Conservation (phyloP, 73 alveolate species). For the Breviolum minutum region DNA sequence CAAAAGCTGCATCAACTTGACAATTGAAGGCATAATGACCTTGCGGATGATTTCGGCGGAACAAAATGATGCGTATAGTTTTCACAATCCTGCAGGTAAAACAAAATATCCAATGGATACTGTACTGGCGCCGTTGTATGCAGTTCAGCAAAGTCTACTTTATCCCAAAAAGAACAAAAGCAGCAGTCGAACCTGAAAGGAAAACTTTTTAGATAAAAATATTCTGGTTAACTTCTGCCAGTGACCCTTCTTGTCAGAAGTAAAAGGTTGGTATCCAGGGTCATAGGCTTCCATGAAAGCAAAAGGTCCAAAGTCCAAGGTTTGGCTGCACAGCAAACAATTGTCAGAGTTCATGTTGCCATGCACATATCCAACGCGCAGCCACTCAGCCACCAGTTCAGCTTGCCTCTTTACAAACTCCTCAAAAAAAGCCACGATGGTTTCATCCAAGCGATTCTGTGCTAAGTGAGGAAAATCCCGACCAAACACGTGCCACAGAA, state of each 20-base stretch:
- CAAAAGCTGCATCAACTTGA: slow-evolving; percentile 38
- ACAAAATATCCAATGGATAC: no score
- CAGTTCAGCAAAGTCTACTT: no score
- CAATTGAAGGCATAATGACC: slow-evolving; percentile 9
- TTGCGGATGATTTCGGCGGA: no score
- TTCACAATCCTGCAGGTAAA: not conserved
- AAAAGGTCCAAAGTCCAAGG: slow-evolving; percentile 99
- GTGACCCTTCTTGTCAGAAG: slow-evolving; percentile 43
- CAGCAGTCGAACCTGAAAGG: no score
- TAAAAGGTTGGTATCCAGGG: slow-evolving; percentile 68
- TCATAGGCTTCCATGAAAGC: slow-evolving; percentile 97
- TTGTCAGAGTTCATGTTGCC: slow-evolving; percentile 99
- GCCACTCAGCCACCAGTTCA: slow-evolving; percentile 98
- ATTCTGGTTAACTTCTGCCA: no score
- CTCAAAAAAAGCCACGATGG: slow-evolving; percentile 89
- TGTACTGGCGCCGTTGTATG: no score
- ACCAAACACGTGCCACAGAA: slow-evolving; percentile 44
- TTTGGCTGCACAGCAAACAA: slow-evolving; percentile 97
- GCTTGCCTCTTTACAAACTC: slow-evolving; percentile 97
- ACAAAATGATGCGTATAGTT: not conserved
- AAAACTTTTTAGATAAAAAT: no score
- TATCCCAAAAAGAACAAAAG: no score
- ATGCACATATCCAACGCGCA: slow-evolving; percentile 96
- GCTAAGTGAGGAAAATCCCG: slow-evolving; percentile 16
- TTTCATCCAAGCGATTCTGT: not conserved